Evolutionary conservation across 257 asterid species (phyloP).

Genomic region (Scutellaria barbata): DNA sequence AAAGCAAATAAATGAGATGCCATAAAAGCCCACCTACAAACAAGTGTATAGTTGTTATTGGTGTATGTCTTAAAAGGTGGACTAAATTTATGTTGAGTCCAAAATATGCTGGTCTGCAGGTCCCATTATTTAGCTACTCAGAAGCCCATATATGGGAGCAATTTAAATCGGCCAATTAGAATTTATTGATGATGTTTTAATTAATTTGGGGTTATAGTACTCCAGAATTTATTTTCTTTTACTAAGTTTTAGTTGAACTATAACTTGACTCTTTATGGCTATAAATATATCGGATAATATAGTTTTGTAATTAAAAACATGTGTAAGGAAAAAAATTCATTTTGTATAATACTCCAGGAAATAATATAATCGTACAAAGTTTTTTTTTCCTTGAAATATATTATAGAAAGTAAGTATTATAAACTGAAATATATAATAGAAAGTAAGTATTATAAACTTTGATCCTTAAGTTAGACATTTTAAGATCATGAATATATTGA

Average conservation of each 20-base stretch:
- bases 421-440: too few species aligned
- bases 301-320: neutral
- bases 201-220: neutral
- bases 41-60: neutral
- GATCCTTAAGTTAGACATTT: too few species aligned
- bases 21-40: neutral
- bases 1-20: neutral
- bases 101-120: too few species aligned
- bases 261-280: neutral
- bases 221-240: neutral
- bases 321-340: neutral
- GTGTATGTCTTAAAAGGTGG: too few species aligned
- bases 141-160: neutral
- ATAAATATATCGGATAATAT: neutral
- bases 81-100: too few species aligned
- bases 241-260: conserved; percentile 7
- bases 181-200: neutral
- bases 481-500: too few species aligned
- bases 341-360: too few species aligned
- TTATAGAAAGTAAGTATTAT: too few species aligned
- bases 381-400: too few species aligned
- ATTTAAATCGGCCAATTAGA: neutral
- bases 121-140: too few species aligned
- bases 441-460: too few species aligned
- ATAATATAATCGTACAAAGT: too few species aligned